Percentiles rank a stretch among this genome's conserved stretches.
These are phyloP conservation scores for Kazachstania taianensis DNA, from an alignment of 805 yeast species.

Conservation along the genomic window DNA sequence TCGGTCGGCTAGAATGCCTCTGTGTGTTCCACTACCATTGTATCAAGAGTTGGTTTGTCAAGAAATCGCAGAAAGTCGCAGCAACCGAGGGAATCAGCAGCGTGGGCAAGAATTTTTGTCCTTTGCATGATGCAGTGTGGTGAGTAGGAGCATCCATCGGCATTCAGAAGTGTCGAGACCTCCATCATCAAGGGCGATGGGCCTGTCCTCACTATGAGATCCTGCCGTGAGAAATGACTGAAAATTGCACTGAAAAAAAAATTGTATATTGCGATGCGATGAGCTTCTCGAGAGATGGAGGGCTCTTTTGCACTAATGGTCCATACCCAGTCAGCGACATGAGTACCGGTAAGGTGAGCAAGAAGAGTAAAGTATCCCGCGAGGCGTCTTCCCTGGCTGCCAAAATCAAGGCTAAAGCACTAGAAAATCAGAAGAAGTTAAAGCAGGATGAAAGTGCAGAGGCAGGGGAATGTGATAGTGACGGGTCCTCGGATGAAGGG, in stretches of 20 bases:
- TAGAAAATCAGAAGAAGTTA: conserved; percentile 23
- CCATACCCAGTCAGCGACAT: too few relatives aligned
- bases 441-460: conserved; percentile 5
- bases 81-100: conserved; percentile 7
- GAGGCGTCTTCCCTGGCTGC: conserved; percentile 43
- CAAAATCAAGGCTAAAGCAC: conserved; percentile 39
- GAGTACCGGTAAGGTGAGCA: conserved; percentile 8
- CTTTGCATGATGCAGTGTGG: conserved; percentile 35
- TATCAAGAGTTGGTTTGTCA: conserved; percentile 82
- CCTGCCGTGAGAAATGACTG: too few relatives aligned
- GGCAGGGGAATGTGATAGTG: background rate
- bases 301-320: too few relatives aligned
- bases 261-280: too few relatives aligned
- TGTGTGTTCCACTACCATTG: conserved; percentile 91
- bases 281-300: too few relatives aligned
- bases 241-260: too few relatives aligned
- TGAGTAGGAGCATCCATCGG: too few relatives aligned
- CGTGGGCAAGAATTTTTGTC: conserved; percentile 37
- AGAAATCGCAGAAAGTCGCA: conserved; percentile 49
- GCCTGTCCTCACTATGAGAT: too few relatives aligned
- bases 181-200: too few relatives aligned
- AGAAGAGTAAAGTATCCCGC: conserved; percentile 9
- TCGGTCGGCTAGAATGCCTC: conserved; percentile 86
- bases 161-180: too few relatives aligned
- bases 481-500: conserved; percentile 4